A percentile compares a stretch with the other conserved stretches of the same genome.
These are phyloP conservation scores for Pouteria glomerata DNA, from an alignment of 148 eudicot genomes.

Conservation along the genomic window DNA sequence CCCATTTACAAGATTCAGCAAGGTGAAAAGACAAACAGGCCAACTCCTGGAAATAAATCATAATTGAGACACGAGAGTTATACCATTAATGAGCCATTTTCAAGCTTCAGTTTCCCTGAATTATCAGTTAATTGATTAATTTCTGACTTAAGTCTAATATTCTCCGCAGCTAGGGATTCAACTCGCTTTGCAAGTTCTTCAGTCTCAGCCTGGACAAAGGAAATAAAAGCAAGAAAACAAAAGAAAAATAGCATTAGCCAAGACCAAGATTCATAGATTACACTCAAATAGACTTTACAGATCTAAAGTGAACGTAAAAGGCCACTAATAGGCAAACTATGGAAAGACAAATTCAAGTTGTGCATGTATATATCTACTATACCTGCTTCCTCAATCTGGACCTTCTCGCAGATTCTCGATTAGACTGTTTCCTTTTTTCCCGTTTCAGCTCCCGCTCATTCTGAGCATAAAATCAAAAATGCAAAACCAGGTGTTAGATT, in stretches of 20 bases:
- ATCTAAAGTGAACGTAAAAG: not conserved
- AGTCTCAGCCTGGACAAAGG: conserved; percentile 66
- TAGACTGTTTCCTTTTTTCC: conserved; percentile 89
- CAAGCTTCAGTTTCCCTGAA: conserved; percentile 60
- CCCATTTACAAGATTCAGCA: not conserved
- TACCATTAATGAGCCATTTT: conserved; percentile 67
- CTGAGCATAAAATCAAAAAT: conserved; percentile 27
- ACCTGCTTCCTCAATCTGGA: conserved; percentile 84
- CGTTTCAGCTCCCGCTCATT: conserved; percentile 80
- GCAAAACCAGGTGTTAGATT: not conserved
- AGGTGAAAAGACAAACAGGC: not conserved
- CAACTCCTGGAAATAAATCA: not conserved
- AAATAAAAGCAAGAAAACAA: not conserved
- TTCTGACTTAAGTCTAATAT: conserved; percentile 62
- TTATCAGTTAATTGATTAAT: conserved; percentile 51
- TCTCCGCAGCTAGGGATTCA: conserved; percentile 63
- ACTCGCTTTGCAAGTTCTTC: conserved; percentile 79
- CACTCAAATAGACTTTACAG: not conserved
- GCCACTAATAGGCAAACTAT: not conserved
- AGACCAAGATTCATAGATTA: not conserved
- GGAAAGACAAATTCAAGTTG: not conserved
- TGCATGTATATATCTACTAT: not conserved
- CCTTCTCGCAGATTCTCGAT: conserved; percentile 94
- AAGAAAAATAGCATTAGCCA: not conserved
- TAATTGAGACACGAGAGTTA: not conserved